phyloP scores from a whole-genome alignment of 176 grass and related monocot genomes.

The Chrysopogon serrulatus region DNA sequence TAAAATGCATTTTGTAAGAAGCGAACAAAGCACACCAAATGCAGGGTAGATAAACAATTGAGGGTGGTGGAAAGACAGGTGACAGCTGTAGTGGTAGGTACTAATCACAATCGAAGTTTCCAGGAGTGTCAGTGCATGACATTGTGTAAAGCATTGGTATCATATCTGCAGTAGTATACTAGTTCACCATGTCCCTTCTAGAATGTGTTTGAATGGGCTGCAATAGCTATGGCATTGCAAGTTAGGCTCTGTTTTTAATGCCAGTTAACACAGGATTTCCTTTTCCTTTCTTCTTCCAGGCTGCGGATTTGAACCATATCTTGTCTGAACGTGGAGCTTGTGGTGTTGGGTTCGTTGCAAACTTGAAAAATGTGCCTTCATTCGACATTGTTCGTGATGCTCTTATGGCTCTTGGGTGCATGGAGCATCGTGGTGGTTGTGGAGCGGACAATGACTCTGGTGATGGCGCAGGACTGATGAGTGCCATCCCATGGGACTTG shows the following conservation, averaged over 20 bases:
- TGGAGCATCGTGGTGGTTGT: constrained; percentile 99
- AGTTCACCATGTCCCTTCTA: background rate
- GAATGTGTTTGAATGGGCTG: constrained; percentile 3
- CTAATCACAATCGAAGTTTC: constrained; percentile 14
- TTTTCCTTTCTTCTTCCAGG: constrained; percentile 37
- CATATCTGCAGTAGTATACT: background rate
- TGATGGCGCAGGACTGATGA: constrained; percentile 93
- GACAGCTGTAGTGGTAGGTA: constrained; percentile 45
- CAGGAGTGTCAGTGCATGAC: constrained; percentile 2
- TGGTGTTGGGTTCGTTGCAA: constrained; percentile 94
- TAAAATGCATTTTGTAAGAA: background rate
- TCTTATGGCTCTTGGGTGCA: constrained; percentile 89
- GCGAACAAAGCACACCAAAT: constrained; percentile 32
- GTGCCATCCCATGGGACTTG: constrained; percentile 79
- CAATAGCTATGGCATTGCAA: background rate
- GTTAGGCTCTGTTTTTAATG: background rate
- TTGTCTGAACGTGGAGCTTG: constrained; percentile 97
- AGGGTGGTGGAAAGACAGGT: background rate
- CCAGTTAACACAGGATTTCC: background rate
- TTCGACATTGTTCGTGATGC: constrained; percentile 88
- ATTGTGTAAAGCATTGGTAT: constrained; percentile 33
- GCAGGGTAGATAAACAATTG: constrained; percentile 33
- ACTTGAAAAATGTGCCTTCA: constrained; percentile 87
- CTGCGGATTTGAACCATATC: constrained; percentile 72
- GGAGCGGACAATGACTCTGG: constrained; percentile 98